Percentiles rank a stretch among this genome's conserved stretches.
These are phyloP conservation scores for Leersia perrieri DNA, from an alignment of 176 grass and related monocot genomes.

Conservation along the genomic window DNA sequence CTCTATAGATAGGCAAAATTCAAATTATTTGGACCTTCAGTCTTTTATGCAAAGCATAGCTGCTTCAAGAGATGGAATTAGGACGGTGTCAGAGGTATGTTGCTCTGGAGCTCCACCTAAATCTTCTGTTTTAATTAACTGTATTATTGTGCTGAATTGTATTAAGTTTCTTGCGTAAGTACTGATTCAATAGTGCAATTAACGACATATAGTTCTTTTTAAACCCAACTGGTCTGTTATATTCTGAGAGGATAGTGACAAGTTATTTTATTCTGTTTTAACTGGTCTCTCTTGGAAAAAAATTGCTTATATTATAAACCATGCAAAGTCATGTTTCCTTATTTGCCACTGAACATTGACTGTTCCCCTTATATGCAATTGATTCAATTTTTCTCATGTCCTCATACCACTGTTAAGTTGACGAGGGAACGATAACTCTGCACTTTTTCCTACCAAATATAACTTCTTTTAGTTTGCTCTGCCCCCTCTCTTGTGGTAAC, in stretches of 20 bases:
- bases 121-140: neutral
- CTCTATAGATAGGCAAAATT: conserved; percentile 39
- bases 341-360: too few species aligned
- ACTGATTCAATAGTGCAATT: neutral
- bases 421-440: too few species aligned
- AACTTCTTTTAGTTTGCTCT: too few species aligned
- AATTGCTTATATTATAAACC: too few species aligned
- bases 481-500: too few species aligned
- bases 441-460: too few species aligned
- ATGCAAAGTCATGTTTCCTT: too few species aligned
- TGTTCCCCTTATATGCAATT: too few species aligned
- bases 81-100: conserved; percentile 50
- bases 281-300: neutral
- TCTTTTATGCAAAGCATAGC: conserved; percentile 62
- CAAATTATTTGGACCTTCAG: conserved; percentile 48
- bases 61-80: conserved; percentile 54
- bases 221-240: neutral
- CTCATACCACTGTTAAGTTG: too few species aligned
- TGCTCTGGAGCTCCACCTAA: neutral
- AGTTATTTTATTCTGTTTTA: neutral
- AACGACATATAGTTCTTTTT: neutral
- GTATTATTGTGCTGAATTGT: neutral
- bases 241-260: neutral
- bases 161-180: neutral
- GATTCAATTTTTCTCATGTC: too few species aligned